phyloP scores from a whole-genome alignment of 2,329 filamentous ascomycete species.

The Venturia carpophila region DNA sequence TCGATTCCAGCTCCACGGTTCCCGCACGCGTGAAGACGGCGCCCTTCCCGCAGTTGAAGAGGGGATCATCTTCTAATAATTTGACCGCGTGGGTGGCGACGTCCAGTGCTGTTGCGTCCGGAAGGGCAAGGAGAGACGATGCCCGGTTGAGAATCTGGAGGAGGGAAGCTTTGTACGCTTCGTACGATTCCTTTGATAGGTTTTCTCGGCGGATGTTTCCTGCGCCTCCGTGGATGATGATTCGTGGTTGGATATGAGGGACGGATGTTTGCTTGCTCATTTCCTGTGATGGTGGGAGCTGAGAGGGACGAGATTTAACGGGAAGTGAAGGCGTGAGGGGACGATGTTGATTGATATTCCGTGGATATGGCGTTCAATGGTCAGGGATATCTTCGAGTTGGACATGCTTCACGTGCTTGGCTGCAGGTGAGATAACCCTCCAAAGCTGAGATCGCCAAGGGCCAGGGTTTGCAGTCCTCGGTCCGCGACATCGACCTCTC shows the following conservation, averaged over 20 bases:
- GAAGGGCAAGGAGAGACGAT: conserved; percentile 27
- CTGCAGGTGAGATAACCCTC: too few relatives aligned
- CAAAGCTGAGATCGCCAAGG: too few relatives aligned
- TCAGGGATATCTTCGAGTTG: too few relatives aligned
- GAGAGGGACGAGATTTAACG: neutral
- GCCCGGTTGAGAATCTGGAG: conserved; percentile 28
- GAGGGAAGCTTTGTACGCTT: conserved; percentile 33
- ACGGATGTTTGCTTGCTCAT: conserved; percentile 7
- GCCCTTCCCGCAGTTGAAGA: conserved; percentile 79
- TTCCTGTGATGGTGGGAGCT: too few relatives aligned
- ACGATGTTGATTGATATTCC: too few relatives aligned
- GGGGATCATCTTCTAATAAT: conserved; percentile 67
- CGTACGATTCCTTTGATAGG: conserved; percentile 31
- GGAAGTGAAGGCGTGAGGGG: too few relatives aligned
- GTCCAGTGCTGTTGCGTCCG: conserved; percentile 55
- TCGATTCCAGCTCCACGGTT: conserved; percentile 77
- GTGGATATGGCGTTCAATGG: too few relatives aligned
- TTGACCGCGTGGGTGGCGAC: conserved; percentile 67
- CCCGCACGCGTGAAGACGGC: conserved; percentile 81
- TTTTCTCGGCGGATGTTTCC: conserved; percentile 39
- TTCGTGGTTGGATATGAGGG: conserved; percentile 29
- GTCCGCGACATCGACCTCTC: too few relatives aligned
- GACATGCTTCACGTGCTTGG: too few relatives aligned
- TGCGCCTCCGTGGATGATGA: conserved; percentile 43
- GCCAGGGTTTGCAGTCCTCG: too few relatives aligned